Evolutionary conservation across 139 green algal species (phyloP).

Genomic region (Micractinium conductrix): DNA sequence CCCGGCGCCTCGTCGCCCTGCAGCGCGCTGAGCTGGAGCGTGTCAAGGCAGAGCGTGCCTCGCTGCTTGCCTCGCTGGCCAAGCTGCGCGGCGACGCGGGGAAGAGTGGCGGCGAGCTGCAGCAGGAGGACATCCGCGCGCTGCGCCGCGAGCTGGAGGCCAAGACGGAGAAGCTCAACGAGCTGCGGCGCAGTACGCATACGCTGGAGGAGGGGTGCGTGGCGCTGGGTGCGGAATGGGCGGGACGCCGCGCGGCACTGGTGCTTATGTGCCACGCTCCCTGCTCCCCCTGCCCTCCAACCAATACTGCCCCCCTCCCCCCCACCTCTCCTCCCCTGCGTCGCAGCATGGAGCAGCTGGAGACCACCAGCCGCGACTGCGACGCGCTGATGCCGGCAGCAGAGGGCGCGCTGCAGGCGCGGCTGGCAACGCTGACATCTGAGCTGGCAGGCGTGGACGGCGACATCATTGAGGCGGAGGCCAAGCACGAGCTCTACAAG

Average conservation of each 20-base stretch:
- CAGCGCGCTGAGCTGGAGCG: slow-evolving; percentile 42
- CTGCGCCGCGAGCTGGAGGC: slow-evolving; percentile 79
- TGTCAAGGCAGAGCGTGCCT: slow-evolving; percentile 48
- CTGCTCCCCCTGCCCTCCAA: no score
- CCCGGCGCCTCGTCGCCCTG: background rate
- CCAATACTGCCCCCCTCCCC: background rate
- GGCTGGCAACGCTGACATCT: slow-evolving; percentile 46
- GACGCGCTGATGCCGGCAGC: slow-evolving; percentile 52
- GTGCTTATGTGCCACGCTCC: background rate
- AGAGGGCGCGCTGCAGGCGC: slow-evolving; percentile 50
- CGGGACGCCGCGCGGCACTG: no score
- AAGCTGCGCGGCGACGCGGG: slow-evolving; percentile 60
- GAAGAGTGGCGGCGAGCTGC: slow-evolving; percentile 80
- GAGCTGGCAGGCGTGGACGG: slow-evolving; percentile 79
- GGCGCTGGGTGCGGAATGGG: no score
- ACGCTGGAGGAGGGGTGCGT: slow-evolving; percentile 39
- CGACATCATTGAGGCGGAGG: slow-evolving; percentile 82
- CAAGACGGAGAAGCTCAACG: slow-evolving; percentile 87
- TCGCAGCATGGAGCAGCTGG: slow-evolving; percentile 40
- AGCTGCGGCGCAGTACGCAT: slow-evolving; percentile 62
- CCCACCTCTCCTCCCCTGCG: background rate
- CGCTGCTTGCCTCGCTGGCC: slow-evolving; percentile 77
- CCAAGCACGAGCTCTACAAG: slow-evolving; percentile 88
- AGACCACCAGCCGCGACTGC: slow-evolving; percentile 53
- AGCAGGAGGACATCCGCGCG: slow-evolving; percentile 78